Evolutionary conservation across 2,329 filamentous ascomycete genomes (phyloP).

Genomic region (Paraphoma chrysanthemicola): DNA sequence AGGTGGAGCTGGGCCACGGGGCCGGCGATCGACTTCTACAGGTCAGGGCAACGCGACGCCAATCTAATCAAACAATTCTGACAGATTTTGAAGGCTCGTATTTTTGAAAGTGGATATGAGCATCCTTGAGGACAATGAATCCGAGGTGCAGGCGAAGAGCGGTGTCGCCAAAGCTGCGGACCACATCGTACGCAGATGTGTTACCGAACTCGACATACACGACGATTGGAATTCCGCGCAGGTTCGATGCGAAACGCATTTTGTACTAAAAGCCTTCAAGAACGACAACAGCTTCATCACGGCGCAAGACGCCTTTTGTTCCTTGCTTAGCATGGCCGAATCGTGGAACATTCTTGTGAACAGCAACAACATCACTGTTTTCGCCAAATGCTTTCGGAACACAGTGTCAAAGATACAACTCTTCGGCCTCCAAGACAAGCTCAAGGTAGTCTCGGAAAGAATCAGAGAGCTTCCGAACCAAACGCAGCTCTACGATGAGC

Average conservation of each 20-base stretch:
- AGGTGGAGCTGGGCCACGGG: neutral
- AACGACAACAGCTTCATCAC: neutral
- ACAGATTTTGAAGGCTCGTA: neutral
- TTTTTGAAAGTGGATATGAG: neutral
- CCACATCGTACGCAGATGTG: neutral
- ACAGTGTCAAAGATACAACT: neutral
- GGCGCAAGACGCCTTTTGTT: neutral
- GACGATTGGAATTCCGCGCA: neutral
- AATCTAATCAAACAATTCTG: neutral
- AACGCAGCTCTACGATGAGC: neutral
- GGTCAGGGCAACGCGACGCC: neutral
- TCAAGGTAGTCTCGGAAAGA: neutral
- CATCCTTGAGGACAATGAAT: neutral
- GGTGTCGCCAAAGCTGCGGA: neutral
- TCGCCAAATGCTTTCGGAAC: neutral
- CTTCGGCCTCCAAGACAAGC: neutral
- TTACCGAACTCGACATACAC: neutral
- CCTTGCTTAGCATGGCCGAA: neutral
- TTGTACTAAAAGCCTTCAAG: neutral
- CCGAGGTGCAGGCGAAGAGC: neutral
- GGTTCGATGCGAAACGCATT: neutral
- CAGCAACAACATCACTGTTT: neutral
- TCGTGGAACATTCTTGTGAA: neutral
- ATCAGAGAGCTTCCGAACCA: neutral
- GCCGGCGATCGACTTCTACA: neutral